A percentile compares a stretch with the other conserved stretches of the same genome.
Conservation (phyloP, 2,329 filamentous ascomycete genomes). For the Metarhizium robertsii region DNA sequence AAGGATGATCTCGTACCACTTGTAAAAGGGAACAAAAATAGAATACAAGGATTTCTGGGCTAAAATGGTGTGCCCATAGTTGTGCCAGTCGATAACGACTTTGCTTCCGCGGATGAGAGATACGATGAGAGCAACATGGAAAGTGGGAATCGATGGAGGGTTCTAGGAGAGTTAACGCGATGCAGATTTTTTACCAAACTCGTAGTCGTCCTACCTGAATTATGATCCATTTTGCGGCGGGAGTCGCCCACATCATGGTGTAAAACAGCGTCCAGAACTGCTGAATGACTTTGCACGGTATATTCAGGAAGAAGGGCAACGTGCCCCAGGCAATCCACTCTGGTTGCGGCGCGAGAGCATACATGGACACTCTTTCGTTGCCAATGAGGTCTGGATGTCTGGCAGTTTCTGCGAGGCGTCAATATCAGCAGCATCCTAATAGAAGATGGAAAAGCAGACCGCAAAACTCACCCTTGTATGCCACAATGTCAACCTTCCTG, state of each 20-base stretch:
- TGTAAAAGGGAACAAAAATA: conserved; percentile 68
- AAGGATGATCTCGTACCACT: conserved; percentile 66
- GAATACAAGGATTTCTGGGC: conserved; percentile 53
- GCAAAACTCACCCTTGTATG: conserved; percentile 59
- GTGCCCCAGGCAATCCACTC: conserved; percentile 56
- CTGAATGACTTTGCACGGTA: conserved; percentile 77
- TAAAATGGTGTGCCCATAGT: conserved; percentile 94
- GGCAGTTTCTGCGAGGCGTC: conserved; percentile 53
- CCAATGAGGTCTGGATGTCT: conserved; percentile 68
- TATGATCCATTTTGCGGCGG: conserved; percentile 75
- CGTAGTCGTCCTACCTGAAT: conserved; percentile 51
- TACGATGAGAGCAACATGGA: conserved; percentile 64
- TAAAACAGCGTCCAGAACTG: conserved; percentile 65
- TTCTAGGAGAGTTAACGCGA: conserved; percentile 47
- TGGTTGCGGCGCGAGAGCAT: conserved; percentile 61
- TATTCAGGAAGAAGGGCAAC: conserved; percentile 67
- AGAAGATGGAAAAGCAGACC: not conserved
- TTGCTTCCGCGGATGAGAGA: conserved; percentile 70
- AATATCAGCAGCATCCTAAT: not conserved
- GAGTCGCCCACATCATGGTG: conserved; percentile 63
- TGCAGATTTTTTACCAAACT: not conserved
- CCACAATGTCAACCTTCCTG: conserved; percentile 73
- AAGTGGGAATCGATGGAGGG: conserved; percentile 86
- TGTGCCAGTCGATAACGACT: conserved; percentile 95
- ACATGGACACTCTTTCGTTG: conserved; percentile 60